Conservation (phyloP, 768 basidiomycete species). For the Macrolepiota dolichaula region DNA sequence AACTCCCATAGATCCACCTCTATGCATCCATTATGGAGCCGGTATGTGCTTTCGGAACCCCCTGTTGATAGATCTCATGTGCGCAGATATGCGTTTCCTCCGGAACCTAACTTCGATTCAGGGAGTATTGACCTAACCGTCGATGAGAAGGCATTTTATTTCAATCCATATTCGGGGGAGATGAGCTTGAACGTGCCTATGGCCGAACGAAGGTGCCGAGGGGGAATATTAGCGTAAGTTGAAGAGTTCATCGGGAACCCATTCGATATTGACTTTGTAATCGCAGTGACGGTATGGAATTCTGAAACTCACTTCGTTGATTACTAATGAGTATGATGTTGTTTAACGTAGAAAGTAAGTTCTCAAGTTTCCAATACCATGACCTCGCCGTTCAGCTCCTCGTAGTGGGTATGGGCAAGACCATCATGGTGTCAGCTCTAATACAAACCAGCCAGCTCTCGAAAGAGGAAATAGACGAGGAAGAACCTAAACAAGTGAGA, state of each 20-base stretch:
- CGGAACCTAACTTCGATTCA: slow-evolving; percentile 45
- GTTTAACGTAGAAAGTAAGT: slow-evolving; percentile 46
- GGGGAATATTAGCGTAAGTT: slow-evolving; percentile 87
- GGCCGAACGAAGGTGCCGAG: slow-evolving; percentile 70
- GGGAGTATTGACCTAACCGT: slow-evolving; percentile 75
- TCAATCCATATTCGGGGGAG: slow-evolving; percentile 90
- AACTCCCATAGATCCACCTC: slow-evolving; percentile 67
- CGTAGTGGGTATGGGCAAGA: slow-evolving; percentile 94
- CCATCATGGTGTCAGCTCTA: slow-evolving; percentile 88
- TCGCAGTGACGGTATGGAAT: background rate
- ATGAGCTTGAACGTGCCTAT: slow-evolving; percentile 82
- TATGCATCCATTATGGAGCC: slow-evolving; percentile 93
- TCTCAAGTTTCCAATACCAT: slow-evolving; percentile 1
- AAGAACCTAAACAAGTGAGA: slow-evolving; percentile 29
- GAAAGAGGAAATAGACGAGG: slow-evolving; percentile 32
- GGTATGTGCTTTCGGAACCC: slow-evolving; percentile 46
- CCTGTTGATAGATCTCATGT: slow-evolving; percentile 12
- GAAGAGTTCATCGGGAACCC: background rate
- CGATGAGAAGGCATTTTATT: slow-evolving; percentile 80
- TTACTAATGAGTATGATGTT: slow-evolving; percentile 3
- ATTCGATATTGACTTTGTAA: no score
- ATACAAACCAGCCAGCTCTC: slow-evolving; percentile 72
- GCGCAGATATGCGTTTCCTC: slow-evolving; percentile 70
- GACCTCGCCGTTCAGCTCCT: background rate
- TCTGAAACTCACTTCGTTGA: slow-evolving; percentile 19